Percentiles rank a stretch among this genome's conserved stretches.
Conservation (phyloP, 2,329 filamentous ascomycete species). For the Epichloe gansuensis region DNA sequence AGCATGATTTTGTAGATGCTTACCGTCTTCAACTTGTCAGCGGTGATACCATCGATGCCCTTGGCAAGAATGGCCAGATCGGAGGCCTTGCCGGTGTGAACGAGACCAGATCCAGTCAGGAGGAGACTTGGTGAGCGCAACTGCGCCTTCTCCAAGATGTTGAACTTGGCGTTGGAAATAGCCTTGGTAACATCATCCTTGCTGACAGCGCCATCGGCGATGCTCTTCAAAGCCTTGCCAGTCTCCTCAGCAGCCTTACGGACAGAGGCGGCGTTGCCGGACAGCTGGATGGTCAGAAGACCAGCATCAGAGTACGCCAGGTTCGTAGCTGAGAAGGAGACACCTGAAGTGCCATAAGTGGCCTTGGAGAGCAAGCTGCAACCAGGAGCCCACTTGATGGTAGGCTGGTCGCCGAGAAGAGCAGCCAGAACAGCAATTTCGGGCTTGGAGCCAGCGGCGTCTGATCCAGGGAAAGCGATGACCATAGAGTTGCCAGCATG, state of each 20-base stretch:
- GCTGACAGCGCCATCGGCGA: constrained; percentile 61
- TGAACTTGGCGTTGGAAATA: constrained; percentile 84
- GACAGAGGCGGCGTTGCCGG: constrained; percentile 60
- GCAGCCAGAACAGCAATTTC: constrained; percentile 78
- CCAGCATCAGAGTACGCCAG: constrained; percentile 87
- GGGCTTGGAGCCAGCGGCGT: constrained; percentile 71
- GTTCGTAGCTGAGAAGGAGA: constrained; percentile 62
- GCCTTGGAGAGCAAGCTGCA: constrained; percentile 85
- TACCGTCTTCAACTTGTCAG: constrained; percentile 77
- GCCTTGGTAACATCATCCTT: constrained; percentile 88
- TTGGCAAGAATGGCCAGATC: constrained; percentile 71
- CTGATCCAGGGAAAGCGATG: constrained; percentile 84
- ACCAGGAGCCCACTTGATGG: constrained; percentile 89
- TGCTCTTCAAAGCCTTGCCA: constrained; percentile 69
- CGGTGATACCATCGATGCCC: constrained; percentile 66
- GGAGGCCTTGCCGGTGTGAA: constrained; percentile 70
- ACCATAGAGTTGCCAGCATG: constrained; percentile 69
- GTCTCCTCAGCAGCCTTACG: constrained; percentile 61
- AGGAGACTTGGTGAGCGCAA: constrained; percentile 65
- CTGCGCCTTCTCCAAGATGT: constrained; percentile 71
- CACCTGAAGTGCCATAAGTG: constrained; percentile 50
- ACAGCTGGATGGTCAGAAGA: constrained; percentile 71
- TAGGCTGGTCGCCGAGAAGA: constrained; percentile 79
- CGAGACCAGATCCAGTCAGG: constrained; percentile 69
- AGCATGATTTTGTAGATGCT: constrained; percentile 22